phyloP scores from a whole-genome alignment of 1,284 basidiomycete genomes.

The Termitomyces sp. region DNA sequence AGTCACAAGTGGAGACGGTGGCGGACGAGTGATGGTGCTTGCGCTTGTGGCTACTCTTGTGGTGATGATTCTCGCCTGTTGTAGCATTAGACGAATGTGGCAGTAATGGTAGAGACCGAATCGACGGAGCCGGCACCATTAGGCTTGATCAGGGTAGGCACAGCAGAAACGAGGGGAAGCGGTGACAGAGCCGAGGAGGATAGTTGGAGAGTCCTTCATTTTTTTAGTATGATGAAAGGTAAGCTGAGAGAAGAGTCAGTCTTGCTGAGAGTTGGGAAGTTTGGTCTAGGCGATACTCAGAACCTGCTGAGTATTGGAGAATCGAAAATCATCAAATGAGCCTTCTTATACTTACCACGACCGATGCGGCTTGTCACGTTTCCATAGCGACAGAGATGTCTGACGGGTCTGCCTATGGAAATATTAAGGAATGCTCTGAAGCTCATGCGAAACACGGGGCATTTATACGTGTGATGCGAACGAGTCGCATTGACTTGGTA shows the following conservation, averaged over 20 bases:
- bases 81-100: background rate
- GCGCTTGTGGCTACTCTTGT: background rate
- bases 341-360: conserved; percentile 6
- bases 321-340: background rate
- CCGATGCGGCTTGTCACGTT: background rate
- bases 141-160: background rate
- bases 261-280: conserved; percentile 9
- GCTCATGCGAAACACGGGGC: conserved; percentile 4
- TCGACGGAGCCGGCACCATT: background rate
- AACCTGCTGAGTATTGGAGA: conserved; percentile 14
- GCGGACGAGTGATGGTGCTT: background rate
- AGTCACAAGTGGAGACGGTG: background rate
- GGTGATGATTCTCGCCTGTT: background rate
- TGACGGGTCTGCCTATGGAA: background rate
- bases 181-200: conserved; percentile 10
- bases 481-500: background rate
- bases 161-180: conserved; percentile 13
- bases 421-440: background rate
- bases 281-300: conserved; percentile 10
- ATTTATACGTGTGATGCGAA: background rate
- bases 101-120: background rate
- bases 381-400: background rate
- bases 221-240: conserved; percentile 2
- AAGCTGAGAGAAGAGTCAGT: conserved; percentile 6
- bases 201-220: conserved; percentile 15